Percentiles rank a stretch among this genome's conserved stretches.
Evolutionary conservation across 306 rosid species (phyloP).

Genomic region (Vigna trinervia): DNA sequence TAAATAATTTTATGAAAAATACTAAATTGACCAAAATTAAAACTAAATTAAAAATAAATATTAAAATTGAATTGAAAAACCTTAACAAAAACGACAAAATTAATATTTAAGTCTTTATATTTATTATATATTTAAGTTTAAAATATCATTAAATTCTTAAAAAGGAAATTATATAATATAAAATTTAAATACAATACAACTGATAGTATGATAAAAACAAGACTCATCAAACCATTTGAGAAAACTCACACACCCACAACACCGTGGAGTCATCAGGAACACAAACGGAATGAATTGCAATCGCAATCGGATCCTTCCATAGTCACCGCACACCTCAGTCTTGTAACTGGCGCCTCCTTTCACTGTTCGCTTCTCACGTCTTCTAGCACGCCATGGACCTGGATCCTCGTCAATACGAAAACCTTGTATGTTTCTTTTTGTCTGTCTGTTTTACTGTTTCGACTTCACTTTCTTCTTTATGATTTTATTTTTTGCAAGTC

Average conservation of each 20-base stretch:
- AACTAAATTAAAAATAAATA: too few relatives aligned
- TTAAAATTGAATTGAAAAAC: too few relatives aligned
- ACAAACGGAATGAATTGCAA: not conserved
- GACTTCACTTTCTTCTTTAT: not conserved
- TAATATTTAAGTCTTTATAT: too few relatives aligned
- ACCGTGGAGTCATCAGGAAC: constrained; percentile 6
- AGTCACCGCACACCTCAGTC: constrained; percentile 18
- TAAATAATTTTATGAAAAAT: too few relatives aligned
- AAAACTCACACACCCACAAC: not conserved
- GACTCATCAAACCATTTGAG: not conserved
- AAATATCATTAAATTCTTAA: too few relatives aligned
- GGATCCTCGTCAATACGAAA: constrained; percentile 82
- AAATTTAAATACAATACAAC: too few relatives aligned
- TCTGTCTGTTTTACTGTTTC: not conserved
- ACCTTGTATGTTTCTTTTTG: constrained; percentile 54
- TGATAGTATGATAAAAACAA: too few relatives aligned
- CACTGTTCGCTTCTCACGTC: not conserved
- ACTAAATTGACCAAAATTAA: too few relatives aligned
- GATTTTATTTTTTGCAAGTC: not conserved
- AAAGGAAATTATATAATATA: too few relatives aligned
- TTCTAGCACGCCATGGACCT: constrained; percentile 65
- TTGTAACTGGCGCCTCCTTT: not conserved
- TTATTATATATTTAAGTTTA: too few relatives aligned
- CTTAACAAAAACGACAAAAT: too few relatives aligned
- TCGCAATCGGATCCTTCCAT: constrained; percentile 28